Conservation (phyloP, 495 filamentous ascomycete genomes). For the Podospora anserina region DNA sequence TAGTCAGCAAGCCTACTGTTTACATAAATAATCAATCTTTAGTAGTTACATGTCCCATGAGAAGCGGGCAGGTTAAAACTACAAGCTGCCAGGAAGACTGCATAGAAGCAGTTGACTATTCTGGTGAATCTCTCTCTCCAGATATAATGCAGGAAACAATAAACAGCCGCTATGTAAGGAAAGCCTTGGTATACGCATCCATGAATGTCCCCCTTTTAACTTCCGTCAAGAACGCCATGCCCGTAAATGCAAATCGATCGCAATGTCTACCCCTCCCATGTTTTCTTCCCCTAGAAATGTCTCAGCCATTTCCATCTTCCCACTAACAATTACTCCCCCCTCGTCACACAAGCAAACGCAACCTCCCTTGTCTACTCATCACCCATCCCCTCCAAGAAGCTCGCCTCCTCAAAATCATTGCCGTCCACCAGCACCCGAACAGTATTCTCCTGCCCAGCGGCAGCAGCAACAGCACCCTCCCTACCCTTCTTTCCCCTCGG, state of each 20-base stretch:
- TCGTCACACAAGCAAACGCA: background rate
- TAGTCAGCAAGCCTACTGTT: background rate
- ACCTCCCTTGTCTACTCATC: conserved; percentile 18
- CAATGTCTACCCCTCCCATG: background rate
- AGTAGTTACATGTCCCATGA: background rate
- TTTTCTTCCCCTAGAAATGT: background rate
- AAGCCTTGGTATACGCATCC: conserved; percentile 17
- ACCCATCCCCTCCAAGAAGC: conserved; percentile 44
- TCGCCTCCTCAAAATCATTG: conserved; percentile 53
- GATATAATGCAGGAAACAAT: conserved; percentile 5
- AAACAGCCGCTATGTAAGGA: background rate
- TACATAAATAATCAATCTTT: background rate
- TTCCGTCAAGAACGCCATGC: conserved; percentile 10
- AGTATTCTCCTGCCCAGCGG: conserved; percentile 39
- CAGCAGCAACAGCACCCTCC: background rate
- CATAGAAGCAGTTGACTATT: background rate
- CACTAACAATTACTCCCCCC: background rate
- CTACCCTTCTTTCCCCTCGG: conserved; percentile 21
- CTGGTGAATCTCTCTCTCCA: background rate
- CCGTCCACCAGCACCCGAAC: conserved; percentile 24
- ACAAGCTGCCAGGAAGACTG: background rate
- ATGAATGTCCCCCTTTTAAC: conserved; percentile 6
- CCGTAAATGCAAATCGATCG: background rate
- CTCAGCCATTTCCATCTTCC: background rate
- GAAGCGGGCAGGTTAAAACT: background rate